Percentiles rank a stretch among this genome's conserved stretches.
These are phyloP conservation scores for Calendula officinalis DNA, from an alignment of 129 eudicot genomes.

Conservation along the genomic window DNA sequence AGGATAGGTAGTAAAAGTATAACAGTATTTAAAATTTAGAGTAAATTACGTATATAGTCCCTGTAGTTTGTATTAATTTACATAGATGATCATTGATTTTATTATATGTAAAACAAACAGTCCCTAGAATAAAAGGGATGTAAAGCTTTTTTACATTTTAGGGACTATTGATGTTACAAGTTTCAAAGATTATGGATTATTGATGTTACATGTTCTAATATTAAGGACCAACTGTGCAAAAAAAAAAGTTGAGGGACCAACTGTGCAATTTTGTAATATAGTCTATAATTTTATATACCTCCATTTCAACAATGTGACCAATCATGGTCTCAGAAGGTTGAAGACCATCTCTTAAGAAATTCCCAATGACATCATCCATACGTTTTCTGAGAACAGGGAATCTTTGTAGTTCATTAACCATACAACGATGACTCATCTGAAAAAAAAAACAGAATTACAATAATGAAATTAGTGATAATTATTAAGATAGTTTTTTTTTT, in stretches of 20 bases:
- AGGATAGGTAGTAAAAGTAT: background rate
- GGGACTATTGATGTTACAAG: too few species aligned
- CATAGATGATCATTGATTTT: too few species aligned
- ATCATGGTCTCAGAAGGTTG: conserved; percentile 97
- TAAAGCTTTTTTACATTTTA: too few species aligned
- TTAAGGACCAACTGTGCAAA: too few species aligned
- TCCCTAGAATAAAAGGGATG: too few species aligned
- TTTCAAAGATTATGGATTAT: too few species aligned
- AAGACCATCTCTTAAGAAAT: conserved; percentile 91
- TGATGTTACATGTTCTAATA: too few species aligned
- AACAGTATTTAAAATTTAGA: too few species aligned
- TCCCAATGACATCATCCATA: conserved; percentile 87
- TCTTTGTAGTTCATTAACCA: conserved; percentile 83
- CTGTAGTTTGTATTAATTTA: too few species aligned
- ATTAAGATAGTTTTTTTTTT: background rate
- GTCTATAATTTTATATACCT: conserved; percentile 45
- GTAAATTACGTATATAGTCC: background rate
- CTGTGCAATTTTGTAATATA: too few species aligned
- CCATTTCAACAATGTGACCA: conserved; percentile 95
- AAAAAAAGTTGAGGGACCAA: too few species aligned
- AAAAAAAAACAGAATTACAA: conserved; percentile 19
- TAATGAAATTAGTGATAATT: background rate
- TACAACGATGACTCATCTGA: conserved; percentile 94
- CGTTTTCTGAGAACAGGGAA: conserved; percentile 89
- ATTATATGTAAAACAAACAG: too few species aligned